phyloP scores from a whole-genome alignment of 1,284 basidiomycete species.

The Afroboletus lepidellus region DNA sequence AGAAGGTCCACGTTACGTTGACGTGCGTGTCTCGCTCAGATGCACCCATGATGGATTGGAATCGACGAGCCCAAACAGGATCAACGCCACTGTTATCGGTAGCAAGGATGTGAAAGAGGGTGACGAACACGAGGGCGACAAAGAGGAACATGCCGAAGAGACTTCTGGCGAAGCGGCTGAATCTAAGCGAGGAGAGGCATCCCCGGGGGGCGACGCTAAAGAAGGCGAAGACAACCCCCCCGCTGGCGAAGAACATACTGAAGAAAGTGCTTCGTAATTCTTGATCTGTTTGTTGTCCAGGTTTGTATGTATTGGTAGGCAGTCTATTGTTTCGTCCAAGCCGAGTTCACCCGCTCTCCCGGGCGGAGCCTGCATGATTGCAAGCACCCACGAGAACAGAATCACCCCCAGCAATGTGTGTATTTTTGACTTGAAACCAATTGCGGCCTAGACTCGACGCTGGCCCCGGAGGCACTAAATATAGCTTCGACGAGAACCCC shows the following conservation, averaged over 20 bases:
- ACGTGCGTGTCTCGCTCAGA: constrained; percentile 48
- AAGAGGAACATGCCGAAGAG: constrained; percentile 23
- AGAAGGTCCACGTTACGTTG: constrained; percentile 71
- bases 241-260: constrained; percentile 17
- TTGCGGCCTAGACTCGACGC: too few relatives aligned
- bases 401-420: not conserved
- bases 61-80: constrained; percentile 38
- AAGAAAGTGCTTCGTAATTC: constrained; percentile 21
- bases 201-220: constrained; percentile 14
- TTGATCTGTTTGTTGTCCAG: constrained; percentile 8
- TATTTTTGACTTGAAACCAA: too few relatives aligned
- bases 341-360: not conserved
- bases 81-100: constrained; percentile 75
- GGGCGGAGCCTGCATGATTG: not conserved
- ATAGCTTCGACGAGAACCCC: too few relatives aligned
- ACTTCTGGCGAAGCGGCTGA: constrained; percentile 15
- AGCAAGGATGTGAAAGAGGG: constrained; percentile 59
- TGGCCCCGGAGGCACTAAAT: too few relatives aligned
- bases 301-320: constrained; percentile 4
- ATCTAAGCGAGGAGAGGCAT: constrained; percentile 11
- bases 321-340: not conserved
- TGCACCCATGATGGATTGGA: not conserved
- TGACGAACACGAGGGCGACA: constrained; percentile 26
- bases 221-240: constrained; percentile 18
- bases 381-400: too few relatives aligned